Evolutionary conservation across 495 filamentous ascomycete genomes (phyloP), one percentile per base, ranked within the genome.

Genomic region (Wilcoxina mikolae): DNA sequence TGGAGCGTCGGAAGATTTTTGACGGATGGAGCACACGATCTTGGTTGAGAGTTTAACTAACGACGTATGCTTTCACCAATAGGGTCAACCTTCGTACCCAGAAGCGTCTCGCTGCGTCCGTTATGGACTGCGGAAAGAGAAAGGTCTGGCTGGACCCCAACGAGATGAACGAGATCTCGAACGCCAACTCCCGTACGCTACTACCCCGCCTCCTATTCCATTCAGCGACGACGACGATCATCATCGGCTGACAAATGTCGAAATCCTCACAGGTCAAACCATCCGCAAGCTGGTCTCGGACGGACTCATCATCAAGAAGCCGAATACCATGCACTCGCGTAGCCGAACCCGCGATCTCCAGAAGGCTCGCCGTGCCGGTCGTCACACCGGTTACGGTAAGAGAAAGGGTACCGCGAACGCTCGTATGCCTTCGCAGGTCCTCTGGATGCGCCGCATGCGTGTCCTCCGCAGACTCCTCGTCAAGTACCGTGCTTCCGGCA

Each of bases 111-210:
- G 93, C 91, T 70, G 87, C 91, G 69, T 86, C 89, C 73, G 91
- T 98, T 69, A 83, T 90, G 71, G 88, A 87, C 77, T 91, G 86
- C 79, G 91, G 91, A 73, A 84, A 96, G 83, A 84, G 89, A 80
- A 96, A 96, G 84, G 91, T 99, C 78, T 99, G 91, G 91, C 88
- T 99, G 71, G 91, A 99, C 77, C 91, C 91, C 73, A 96, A 93
- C 74, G 91, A 99, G 79, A 81, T 90, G 73, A 90, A 75, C 80
- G 91, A 99, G 74, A 96, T 99, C 78, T 88, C 84, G 76, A 99
- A 96, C 78, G 91, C 91, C 83, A 96, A 96, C 84, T 95, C 89
- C 66, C 93, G 91, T 66, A 59, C 26, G 54, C 45, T 18, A 23
- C 43, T 46, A 46, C 35, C 15, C 25, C 3, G 9, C 23, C 5